Base-by-base conservation (phyloP, 805 yeast genomes). In the Jamesozyma spencerorum region DNA sequence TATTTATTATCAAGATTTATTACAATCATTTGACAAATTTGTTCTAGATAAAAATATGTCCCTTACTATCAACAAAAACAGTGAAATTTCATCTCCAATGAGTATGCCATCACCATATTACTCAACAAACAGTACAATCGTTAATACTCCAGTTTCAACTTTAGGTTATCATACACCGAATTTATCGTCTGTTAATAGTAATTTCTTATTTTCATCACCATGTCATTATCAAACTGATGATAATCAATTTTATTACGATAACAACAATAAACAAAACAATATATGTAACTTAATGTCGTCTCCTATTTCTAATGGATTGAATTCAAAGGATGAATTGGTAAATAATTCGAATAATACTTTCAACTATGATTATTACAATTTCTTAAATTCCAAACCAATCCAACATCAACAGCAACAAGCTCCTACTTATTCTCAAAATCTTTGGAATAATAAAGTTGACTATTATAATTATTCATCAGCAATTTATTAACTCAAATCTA, bases 151-250 rank as follows among this genome's bases (percentile, higher is more conserved):
- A 18, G 43, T 53, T 13, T 45, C 57, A 17, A 30, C 42, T 14
- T 34, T 39, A 33, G 57, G 54, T n/a, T 49, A 45, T 32, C 55
- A 53, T 33, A 51, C 58, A 2, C 57, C 58, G 18, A 36, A 29
- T 20, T 18, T 31, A 27, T 27, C 34, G 10, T 43, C 41, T 14
- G 38, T 38, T 13, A 42, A 36, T 19, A 42, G 47, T 22, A 40
- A 44, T 22, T 44, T 34, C 6, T 13, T 35, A 4, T 35, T 37
- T 19, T 37, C 40, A 31, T 41, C 44, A 1, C 38, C 40, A 15
- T 37, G 32, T 24, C 32, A 37, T 30, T 30, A 37, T 30, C 12
- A 24, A 8, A 28, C 31, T 31, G 31, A 34, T 34, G 39, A 31
- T 12, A 36, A 33, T 18, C 41, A 35, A n/a, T 32, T 37, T 37